Base-by-base conservation (phyloP, 805 yeast genomes). In the Pichia insulana region DNA sequence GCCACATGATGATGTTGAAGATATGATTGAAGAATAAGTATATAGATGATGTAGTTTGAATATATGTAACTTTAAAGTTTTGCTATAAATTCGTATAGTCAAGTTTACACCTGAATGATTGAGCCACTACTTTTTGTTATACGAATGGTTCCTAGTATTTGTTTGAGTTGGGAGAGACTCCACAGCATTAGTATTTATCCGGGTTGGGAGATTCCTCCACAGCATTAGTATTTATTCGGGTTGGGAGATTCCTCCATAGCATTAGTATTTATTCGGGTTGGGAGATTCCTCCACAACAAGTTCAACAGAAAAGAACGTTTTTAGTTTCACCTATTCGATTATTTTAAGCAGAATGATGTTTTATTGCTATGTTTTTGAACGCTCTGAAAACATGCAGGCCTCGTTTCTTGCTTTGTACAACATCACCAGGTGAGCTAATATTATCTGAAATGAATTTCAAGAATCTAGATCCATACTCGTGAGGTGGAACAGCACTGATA, bases 401-500 rank as follows among this genome's bases (percentile, higher is more conserved):
- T 39, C 36, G 38, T 34, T 27, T 34, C 18, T 20, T 41, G 10
- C 18, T 6, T 12, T 35, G 30, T n/a, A 17, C 8, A n/a, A 25
- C 41, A n/a, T 18, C 27, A 13, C 41, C 43, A 7, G 51, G 53
- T n/a, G 44, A 28, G 34, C 34, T 40, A 10, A 44, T 45, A 36
- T 38, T 39, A 13, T 22, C 40, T 7, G 39, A 34, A 47, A 92
- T 78, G 57, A 92, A 92, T 16, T 69, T 67, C 45, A 81, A 67
- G 58, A 92, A 89, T 53, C 99, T 70, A 43, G 82, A 81, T 8
- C 96, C 97, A 56, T 92, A 92, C 53, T 89, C 97, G 6, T 56
- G 54, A 0, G 97, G 89, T 0, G 99, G 97, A 11, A 92, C 70
- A 0, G 98, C 94, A 51, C 95, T 84, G 3, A 94, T 79, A 3